These are phyloP conservation scores for Leishmania amazonensis DNA, from an alignment of 208 protist species.

Conservation along the genomic window DNA sequence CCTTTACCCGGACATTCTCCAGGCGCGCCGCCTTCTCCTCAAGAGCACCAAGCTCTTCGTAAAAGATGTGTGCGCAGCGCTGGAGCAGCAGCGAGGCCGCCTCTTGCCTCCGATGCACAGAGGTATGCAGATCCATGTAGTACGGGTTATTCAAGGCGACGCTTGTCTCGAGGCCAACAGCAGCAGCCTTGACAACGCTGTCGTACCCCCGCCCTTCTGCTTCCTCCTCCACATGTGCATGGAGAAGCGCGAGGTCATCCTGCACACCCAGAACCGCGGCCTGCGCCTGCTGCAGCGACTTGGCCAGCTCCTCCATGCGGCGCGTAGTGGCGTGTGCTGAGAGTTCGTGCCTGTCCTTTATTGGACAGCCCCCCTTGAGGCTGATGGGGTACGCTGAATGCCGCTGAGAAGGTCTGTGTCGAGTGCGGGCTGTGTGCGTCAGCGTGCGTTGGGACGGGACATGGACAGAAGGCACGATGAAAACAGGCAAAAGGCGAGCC, in stretches of 20 bases:
- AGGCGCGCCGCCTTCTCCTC: slow-evolving; percentile 32
- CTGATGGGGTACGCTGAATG: neutral
- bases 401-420: neutral
- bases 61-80: slow-evolving; percentile 29
- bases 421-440: neutral
- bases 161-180: neutral
- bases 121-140: slow-evolving; percentile 25
- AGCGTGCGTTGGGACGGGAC: neutral
- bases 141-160: slow-evolving; percentile 10
- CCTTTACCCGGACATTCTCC: slow-evolving; percentile 32
- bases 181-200: neutral
- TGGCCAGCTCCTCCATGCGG: slow-evolving; percentile 50
- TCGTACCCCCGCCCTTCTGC: neutral
- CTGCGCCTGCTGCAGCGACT: slow-evolving; percentile 42
- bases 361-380: neutral
- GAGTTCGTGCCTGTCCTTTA: neutral
- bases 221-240: slow-evolving; percentile 20
- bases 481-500: neutral
- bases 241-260: slow-evolving; percentile 38
- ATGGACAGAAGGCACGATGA: neutral
- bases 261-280: slow-evolving; percentile 41
- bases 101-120: slow-evolving; percentile 48
- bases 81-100: slow-evolving; percentile 44
- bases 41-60: slow-evolving; percentile 29
- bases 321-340: neutral